phyloP scores from a whole-genome alignment of 176 grass and related monocot species.

The Carex littledalei region DNA sequence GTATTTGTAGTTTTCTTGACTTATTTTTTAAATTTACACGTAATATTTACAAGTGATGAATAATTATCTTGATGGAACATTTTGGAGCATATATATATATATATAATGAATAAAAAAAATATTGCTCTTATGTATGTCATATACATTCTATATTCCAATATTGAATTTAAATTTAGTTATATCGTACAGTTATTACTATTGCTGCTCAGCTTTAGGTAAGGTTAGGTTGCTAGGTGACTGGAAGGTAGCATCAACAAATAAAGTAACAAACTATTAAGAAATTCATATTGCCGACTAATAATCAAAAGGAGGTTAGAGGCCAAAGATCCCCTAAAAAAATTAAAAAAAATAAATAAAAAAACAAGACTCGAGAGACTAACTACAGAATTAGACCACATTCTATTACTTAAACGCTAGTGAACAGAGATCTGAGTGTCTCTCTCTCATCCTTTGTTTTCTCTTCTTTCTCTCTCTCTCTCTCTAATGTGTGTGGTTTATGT shows the following conservation, averaged over 20 bases:
- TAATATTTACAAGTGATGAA: background rate
- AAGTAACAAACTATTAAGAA: background rate
- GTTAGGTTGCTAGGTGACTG: slow-evolving; percentile 20
- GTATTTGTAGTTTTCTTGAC: too few species aligned
- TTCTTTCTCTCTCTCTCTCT: background rate
- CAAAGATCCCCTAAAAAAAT: slow-evolving; percentile 18
- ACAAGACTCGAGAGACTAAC: slow-evolving; percentile 11
- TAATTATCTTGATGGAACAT: background rate
- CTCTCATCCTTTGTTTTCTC: background rate
- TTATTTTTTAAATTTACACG: background rate
- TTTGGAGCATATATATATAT: background rate
- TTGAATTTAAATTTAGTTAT: background rate
- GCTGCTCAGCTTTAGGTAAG: slow-evolving; percentile 1
- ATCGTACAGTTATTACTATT: background rate
- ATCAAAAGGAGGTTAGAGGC: slow-evolving; percentile 8
- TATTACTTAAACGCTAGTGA: slow-evolving; percentile 26
- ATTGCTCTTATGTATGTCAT: background rate
- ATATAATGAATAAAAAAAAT: background rate
- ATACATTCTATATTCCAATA: too few species aligned
- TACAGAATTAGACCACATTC: slow-evolving; percentile 23
- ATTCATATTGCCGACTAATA: background rate
- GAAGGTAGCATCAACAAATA: slow-evolving; percentile 8
- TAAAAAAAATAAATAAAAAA: background rate
- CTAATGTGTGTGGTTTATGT: slow-evolving; percentile 6
- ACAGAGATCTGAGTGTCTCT: slow-evolving; percentile 26